Evolutionary conservation across 2,329 filamentous ascomycete species (phyloP).

Genomic region (Diaporthe eres): DNA sequence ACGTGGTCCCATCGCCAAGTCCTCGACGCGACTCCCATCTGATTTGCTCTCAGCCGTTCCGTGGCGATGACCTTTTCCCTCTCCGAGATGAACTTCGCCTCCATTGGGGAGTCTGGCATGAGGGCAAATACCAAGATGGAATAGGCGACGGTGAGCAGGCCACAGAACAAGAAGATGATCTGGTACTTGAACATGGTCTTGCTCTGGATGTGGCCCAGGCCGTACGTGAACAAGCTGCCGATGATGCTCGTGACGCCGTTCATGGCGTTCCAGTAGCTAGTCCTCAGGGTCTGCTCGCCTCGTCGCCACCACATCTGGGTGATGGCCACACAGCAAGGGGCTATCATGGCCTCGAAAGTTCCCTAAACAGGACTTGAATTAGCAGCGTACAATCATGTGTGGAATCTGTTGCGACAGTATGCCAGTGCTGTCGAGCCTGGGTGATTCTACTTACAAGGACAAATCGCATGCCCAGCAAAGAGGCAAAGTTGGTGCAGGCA

Average conservation of each 20-base stretch:
- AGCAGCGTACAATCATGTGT: background rate
- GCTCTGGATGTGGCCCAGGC: conserved; percentile 62
- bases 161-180: conserved; percentile 65
- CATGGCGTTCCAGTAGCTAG: conserved; percentile 67
- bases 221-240: conserved; percentile 69
- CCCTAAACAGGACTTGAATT: background rate
- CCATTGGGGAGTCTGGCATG: conserved; percentile 76
- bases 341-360: conserved; percentile 62
- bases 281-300: conserved; percentile 64
- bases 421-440: too few relatives aligned
- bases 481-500: conserved; percentile 62
- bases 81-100: conserved; percentile 68
- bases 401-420: background rate
- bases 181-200: conserved; percentile 64
- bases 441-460: conserved; percentile 54
- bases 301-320: conserved; percentile 70
- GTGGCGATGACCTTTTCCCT: conserved; percentile 71
- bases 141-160: conserved; percentile 65
- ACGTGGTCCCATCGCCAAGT: conserved; percentile 60
- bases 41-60: conserved; percentile 68
- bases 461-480: conserved; percentile 60
- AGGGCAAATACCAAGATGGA: conserved; percentile 65
- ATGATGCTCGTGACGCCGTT: conserved; percentile 69
- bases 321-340: conserved; percentile 65
- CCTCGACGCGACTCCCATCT: conserved; percentile 57